Evolutionary conservation across 495 filamentous ascomycete species (phyloP).

Genomic region (Aspergillus egyptiacus): DNA sequence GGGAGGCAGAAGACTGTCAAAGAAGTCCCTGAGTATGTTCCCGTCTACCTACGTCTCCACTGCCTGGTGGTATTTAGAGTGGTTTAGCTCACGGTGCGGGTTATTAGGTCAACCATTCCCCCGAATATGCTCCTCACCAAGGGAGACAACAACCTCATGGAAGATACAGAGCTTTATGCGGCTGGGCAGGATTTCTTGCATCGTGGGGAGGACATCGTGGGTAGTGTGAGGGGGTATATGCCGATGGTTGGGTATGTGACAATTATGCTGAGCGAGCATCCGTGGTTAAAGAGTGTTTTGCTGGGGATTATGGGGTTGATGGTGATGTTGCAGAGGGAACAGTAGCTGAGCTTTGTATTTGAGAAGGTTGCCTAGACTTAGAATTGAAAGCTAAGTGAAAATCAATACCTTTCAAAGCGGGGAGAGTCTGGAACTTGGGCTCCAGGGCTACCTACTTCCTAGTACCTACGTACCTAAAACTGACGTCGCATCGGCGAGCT

Average conservation of each 20-base stretch:
- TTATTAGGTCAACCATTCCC: slow-evolving; percentile 19
- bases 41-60: not conserved
- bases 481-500: slow-evolving; percentile 21
- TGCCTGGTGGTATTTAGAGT: not conserved
- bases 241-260: slow-evolving; percentile 97
- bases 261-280: slow-evolving; percentile 92
- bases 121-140: slow-evolving; percentile 74
- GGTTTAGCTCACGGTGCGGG: not conserved
- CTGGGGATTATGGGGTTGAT: slow-evolving; percentile 91
- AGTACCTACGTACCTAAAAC: too few species aligned
- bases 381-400: too few species aligned
- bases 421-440: too few species aligned
- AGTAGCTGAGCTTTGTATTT: too few species aligned
- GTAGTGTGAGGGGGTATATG: slow-evolving; percentile 88
- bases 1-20: slow-evolving; percentile 36
- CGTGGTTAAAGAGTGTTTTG: slow-evolving; percentile 94
- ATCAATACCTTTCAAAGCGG: not conserved
- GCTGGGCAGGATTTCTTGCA: slow-evolving; percentile 77
- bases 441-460: too few species aligned
- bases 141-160: slow-evolving; percentile 91
- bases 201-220: slow-evolving; percentile 82
- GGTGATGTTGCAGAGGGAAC: slow-evolving; percentile 90
- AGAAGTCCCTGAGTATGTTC: slow-evolving; percentile 31
- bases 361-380: too few species aligned
- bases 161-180: slow-evolving; percentile 92